phyloP scores from a whole-genome alignment of 2,329 filamentous ascomycete genomes.

The Trichoderma endophyticum region DNA sequence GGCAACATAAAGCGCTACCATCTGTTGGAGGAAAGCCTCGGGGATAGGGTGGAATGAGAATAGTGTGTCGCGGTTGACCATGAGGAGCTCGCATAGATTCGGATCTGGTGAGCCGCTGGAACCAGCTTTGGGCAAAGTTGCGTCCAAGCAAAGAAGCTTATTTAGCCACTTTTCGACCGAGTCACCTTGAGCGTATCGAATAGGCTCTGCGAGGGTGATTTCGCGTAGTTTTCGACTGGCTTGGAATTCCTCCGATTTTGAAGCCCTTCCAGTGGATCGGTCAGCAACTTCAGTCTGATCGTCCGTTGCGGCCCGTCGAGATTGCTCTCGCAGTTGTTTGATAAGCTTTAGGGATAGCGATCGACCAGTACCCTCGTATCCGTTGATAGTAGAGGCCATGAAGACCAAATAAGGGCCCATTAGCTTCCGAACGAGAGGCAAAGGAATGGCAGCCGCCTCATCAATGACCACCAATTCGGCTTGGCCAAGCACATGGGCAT shows the following conservation, averaged over 20 bases:
- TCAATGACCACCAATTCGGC: slow-evolving; percentile 95
- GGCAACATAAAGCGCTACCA: slow-evolving; percentile 96
- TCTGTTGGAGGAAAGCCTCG: slow-evolving; percentile 94
- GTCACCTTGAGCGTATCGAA: slow-evolving; percentile 89
- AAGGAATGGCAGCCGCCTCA: slow-evolving; percentile 92
- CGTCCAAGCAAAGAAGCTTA: slow-evolving; percentile 87
- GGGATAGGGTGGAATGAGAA: slow-evolving; percentile 98
- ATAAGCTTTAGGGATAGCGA: slow-evolving; percentile 95
- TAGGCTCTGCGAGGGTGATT: slow-evolving; percentile 89
- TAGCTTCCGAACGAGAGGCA: slow-evolving; percentile 87
- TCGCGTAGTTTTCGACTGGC: slow-evolving; percentile 81
- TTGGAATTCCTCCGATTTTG: slow-evolving; percentile 60
- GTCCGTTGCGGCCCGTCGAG: slow-evolving; percentile 58
- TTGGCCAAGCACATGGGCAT: slow-evolving; percentile 90
- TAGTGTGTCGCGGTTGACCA: slow-evolving; percentile 93
- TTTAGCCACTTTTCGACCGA: slow-evolving; percentile 96
- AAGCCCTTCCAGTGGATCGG: slow-evolving; percentile 70
- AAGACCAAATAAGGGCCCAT: slow-evolving; percentile 97
- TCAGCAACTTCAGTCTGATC: slow-evolving; percentile 68
- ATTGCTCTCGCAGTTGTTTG: slow-evolving; percentile 93
- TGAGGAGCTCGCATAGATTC: slow-evolving; percentile 83
- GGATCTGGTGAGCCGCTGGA: slow-evolving; percentile 84
- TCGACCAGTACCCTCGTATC: slow-evolving; percentile 94
- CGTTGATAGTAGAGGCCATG: slow-evolving; percentile 99
- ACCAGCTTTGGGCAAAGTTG: slow-evolving; percentile 73